These are phyloP conservation scores for Colletotrichum shisoi DNA, from an alignment of 2,329 filamentous ascomycete genomes.

Conservation along the genomic window DNA sequence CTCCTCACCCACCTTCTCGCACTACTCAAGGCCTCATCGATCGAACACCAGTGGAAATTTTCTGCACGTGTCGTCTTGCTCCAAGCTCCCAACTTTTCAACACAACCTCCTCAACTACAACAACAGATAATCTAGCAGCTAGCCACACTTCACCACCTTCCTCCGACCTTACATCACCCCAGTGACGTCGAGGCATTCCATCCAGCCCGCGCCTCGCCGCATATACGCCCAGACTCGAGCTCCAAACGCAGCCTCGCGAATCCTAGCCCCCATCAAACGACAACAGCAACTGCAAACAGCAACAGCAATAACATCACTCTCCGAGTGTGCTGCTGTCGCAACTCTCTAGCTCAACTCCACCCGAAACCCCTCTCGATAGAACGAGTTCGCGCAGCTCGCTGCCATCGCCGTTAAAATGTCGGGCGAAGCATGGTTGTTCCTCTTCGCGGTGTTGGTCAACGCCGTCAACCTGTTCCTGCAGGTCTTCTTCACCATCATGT, in stretches of 20 bases:
- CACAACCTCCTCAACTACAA: slow-evolving; percentile 26
- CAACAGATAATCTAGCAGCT: neutral
- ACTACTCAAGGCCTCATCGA: no score
- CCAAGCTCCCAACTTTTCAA: slow-evolving; percentile 4
- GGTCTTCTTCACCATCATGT: slow-evolving; percentile 99
- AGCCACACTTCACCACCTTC: neutral
- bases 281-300: slow-evolving; percentile 19
- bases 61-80: slow-evolving; percentile 28
- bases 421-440: slow-evolving; percentile 97
- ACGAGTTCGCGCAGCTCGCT: slow-evolving; percentile 29
- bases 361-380: neutral
- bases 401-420: slow-evolving; percentile 70
- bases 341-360: slow-evolving; percentile 3
- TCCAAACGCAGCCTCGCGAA: slow-evolving; percentile 30
- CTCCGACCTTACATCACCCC: slow-evolving; percentile 33
- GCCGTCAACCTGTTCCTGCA: slow-evolving; percentile 99
- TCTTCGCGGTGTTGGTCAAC: slow-evolving; percentile 98
- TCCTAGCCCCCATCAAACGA: slow-evolving; percentile 20
- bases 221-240: slow-evolving; percentile 1
- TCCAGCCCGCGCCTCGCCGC: slow-evolving; percentile 27
- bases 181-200: slow-evolving; percentile 38
- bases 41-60: slow-evolving; percentile 13
- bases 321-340: slow-evolving; percentile 7
- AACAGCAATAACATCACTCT: neutral
- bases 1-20: neutral